Evolutionary conservation across 2,329 filamentous ascomycete genomes (phyloP), one percentile per base, ranked within the genome.

Genomic region (Raffaelea arxii): DNA sequence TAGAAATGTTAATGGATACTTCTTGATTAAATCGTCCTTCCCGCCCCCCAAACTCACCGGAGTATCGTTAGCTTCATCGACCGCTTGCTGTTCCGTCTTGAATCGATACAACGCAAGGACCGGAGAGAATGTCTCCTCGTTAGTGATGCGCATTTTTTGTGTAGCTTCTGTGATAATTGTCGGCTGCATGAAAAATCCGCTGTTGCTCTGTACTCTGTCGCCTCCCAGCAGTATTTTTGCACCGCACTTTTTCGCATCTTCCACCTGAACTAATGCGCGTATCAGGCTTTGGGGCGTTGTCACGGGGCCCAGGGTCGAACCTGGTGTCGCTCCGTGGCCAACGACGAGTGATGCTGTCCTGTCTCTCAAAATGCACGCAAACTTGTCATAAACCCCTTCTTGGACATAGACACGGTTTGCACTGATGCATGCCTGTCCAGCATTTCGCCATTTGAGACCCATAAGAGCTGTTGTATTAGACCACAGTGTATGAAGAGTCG

Each of bases 61-160:
- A n/a, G n/a, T n/a, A n/a, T 70, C 65, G 65, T 98, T 98, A 4
- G 92, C 91, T 54, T 91, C 68, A 52, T 77, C 72, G 25, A 97
- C 80, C 5, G 94, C 92, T 58, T 97, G 90, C 45, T 84, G 81
- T 66, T 97, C 92, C 0, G 83, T 88, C 40, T 86, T 77, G 60
- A 97, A 98, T 41, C 80, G 76, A 71, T 95, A 96, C 14, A 97
- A 66, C 1, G 86, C 91, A 0, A 90, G 91, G 0, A 97, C 85
- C 3, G 92, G 92, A 0, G 92, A 92, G 61, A 98, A 98, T 0
- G 91, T 97, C 71, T 98, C 92, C 65, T 97, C 91, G 2, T 71
- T 71, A 5, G 86, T 82, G 54, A 97, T 75, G 49, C 77, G 74
- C 92, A 97, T 97, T 36, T 90, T 80, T 48, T 75, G 70, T 10